Conservation (phyloP, 805 yeast genomes). For the Wickerhamomyces alni region DNA sequence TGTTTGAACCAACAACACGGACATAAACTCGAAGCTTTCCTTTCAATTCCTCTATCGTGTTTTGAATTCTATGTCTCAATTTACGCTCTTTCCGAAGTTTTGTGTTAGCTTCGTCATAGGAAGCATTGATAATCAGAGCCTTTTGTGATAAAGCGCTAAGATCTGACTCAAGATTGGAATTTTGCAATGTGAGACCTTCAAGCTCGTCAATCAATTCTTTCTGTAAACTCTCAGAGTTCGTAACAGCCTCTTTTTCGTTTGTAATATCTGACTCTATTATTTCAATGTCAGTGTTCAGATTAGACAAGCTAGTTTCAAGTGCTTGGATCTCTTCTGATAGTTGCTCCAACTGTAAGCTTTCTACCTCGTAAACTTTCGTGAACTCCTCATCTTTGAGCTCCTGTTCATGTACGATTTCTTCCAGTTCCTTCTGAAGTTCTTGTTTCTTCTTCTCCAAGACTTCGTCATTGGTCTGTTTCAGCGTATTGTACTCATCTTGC, state of each 20-base stretch:
- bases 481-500: background rate
- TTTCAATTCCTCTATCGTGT: slow-evolving; percentile 37
- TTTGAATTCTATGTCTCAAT: slow-evolving; percentile 40
- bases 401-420: slow-evolving; percentile 18
- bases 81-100: slow-evolving; percentile 31
- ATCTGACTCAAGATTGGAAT: slow-evolving; percentile 10
- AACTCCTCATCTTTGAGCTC: slow-evolving; percentile 25
- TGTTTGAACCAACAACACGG: background rate
- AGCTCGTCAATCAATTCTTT: slow-evolving; percentile 15
- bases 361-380: slow-evolving; percentile 21
- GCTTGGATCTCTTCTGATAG: slow-evolving; percentile 10
- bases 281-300: slow-evolving; percentile 1
- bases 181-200: slow-evolving; percentile 16
- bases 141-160: background rate
- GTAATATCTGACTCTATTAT: slow-evolving; percentile 2
- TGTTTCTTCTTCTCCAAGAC: slow-evolving; percentile 4
- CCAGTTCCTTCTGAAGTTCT: slow-evolving; percentile 12
- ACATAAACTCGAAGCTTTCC: slow-evolving; percentile 27
- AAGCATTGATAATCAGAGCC: slow-evolving; percentile 14
- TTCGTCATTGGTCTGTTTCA: slow-evolving; percentile 1
- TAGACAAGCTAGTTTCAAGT: background rate
- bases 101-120: slow-evolving; percentile 19
- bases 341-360: slow-evolving; percentile 19
- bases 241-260: background rate
- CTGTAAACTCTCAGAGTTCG: background rate